Base-by-base conservation (phyloP, 164 flowering plant genomes). In the Brasenia schreberi region DNA sequence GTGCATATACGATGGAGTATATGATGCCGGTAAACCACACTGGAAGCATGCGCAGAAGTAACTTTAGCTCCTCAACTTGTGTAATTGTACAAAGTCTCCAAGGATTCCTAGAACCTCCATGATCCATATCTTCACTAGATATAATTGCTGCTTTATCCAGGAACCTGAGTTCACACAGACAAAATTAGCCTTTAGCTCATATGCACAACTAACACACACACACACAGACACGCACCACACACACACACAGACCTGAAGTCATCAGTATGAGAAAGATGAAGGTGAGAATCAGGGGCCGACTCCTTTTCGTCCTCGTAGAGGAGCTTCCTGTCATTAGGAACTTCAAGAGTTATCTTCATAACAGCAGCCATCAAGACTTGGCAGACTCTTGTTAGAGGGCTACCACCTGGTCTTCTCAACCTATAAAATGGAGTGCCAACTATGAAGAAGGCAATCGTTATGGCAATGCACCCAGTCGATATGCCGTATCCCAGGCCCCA, bases 401-500 rank as follows among this genome's bases (percentile, higher is more conserved):
- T 85, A 63, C 90, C 88, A 43, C 88, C 83, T 7, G 90, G 92
- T 69, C 68, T 82, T 76, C 85, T 90, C 74, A 84, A 80, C 70
- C 92, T 82, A 59, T 84, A 87, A 7, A 84, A 81, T 10, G 78
- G 73, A 6, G 92, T 85, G 18, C 89, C 92, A 4, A 75, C 66
- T 60, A 87, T 77, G 76, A 87, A 85, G 65, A 85, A 77, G 27
- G 43, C 80, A 68, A 85, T 80, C 18, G 89, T 86, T 68, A 85
- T 0, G 18, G 72, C 85, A 86, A 85, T 85, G 63, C 76, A 83
- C 43, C 85, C n/a, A 12, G 92, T 83, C 64, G 92, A 85, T 69
- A 87, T 87, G 52, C 89, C 92, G 69, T 83, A 87, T 19, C 92
- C 92, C n/a, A 85, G 69, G 42, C 85, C 92, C 92, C 92, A 87